phyloP scores from a whole-genome alignment of 352 stramenopile species.

The Globisporangium ultimum region DNA sequence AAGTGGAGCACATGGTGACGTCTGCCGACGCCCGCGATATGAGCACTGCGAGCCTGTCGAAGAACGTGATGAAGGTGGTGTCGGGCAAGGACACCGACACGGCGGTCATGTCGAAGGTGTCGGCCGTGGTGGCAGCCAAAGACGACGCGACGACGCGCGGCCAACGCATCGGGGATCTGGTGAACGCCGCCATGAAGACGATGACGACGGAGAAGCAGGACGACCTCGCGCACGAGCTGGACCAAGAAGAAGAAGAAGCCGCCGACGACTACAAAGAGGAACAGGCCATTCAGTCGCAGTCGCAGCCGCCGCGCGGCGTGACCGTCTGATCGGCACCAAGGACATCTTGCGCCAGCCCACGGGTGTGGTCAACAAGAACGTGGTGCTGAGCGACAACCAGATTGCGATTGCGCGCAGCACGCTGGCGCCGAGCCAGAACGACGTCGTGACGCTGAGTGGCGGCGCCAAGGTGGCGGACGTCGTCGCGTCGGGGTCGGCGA shows the following conservation, averaged over 20 bases:
- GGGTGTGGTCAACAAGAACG: slow-evolving; percentile 29
- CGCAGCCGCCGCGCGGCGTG: no score
- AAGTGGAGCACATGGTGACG: slow-evolving; percentile 16
- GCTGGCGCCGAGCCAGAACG: slow-evolving; percentile 3
- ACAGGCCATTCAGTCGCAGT: no score
- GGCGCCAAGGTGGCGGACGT: not conserved
- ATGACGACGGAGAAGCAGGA: no score
- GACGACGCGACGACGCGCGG: no score
- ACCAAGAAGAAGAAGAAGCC: no score
- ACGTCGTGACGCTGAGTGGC: not conserved
- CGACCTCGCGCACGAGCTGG: no score
- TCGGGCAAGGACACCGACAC: slow-evolving; percentile 16
- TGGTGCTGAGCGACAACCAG: slow-evolving; percentile 20
- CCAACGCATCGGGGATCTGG: no score
- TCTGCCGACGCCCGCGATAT: not conserved
- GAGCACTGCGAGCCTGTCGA: slow-evolving; percentile 9
- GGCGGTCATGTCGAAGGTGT: no score
- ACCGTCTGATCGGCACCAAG: no score
- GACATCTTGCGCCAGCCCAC: slow-evolving; percentile 23
- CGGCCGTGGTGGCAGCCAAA: no score
- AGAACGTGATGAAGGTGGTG: slow-evolving; percentile 15
- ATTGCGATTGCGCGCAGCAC: slow-evolving; percentile 4
- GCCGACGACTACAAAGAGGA: no score
- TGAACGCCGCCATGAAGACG: no score
- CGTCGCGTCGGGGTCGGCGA: not conserved